These are phyloP conservation scores for Aquanectria penicillioides DNA, from an alignment of 2,329 filamentous ascomycete genomes.

Conservation along the genomic window DNA sequence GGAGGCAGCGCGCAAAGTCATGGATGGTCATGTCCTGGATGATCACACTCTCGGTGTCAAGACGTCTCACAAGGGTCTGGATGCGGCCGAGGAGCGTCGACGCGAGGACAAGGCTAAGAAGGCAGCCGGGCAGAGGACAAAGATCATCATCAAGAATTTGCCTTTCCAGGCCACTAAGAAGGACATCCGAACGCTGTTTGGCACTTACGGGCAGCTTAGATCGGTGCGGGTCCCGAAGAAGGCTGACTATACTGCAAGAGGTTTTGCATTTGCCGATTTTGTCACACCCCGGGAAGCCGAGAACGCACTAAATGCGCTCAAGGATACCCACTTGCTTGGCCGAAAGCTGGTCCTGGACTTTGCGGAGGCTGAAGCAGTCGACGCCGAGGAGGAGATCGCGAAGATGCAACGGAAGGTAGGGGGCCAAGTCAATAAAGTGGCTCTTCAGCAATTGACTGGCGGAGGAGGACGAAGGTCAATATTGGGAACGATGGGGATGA, in stretches of 20 bases:
- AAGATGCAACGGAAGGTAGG: conserved; percentile 98
- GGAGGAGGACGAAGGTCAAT: conserved; percentile 88
- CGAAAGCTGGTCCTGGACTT: conserved; percentile 91
- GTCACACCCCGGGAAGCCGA: conserved; percentile 87
- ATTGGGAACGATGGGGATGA: conserved; percentile 78
- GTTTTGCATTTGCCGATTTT: conserved; percentile 98
- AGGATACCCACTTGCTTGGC: conserved; percentile 92
- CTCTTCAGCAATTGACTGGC: conserved; percentile 86
- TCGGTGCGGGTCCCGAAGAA: conserved; percentile 96
- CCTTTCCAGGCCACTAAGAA: conserved; percentile 96
- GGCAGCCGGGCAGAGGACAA: conserved; percentile 78
- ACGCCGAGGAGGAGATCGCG: conserved; percentile 94
- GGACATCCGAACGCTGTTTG: conserved; percentile 86
- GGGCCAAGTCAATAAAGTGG: conserved; percentile 89
- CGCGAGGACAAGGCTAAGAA: conserved; percentile 88
- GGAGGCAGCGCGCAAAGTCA: conserved; percentile 80
- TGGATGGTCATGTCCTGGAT: conserved; percentile 90
- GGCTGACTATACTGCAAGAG: conserved; percentile 86
- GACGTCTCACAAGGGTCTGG: conserved; percentile 85
- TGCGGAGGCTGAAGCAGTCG: conserved; percentile 86
- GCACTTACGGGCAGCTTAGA: conserved; percentile 89
- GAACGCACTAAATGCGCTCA: conserved; percentile 90
- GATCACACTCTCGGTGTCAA: conserved; percentile 87
- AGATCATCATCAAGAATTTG: conserved; percentile 98
- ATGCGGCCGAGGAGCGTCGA: conserved; percentile 87